A percentile compares a stretch with the other conserved stretches of the same genome.
Conservation (phyloP, 305 asterid species). For the Fraxinus albicans region DNA sequence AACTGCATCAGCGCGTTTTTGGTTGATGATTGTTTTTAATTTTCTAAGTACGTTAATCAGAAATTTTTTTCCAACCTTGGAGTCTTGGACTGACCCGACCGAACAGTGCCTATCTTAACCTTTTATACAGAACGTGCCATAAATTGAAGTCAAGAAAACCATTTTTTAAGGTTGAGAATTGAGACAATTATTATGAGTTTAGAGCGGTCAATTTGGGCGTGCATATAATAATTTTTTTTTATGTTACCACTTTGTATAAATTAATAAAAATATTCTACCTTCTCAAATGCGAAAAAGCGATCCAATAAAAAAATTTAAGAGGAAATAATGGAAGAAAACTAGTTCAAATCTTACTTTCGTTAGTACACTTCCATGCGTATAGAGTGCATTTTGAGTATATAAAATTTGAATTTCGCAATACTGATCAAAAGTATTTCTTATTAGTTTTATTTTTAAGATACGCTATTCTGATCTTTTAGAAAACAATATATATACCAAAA, state of each 20-base stretch:
- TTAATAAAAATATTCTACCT: background rate
- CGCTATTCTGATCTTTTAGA: background rate
- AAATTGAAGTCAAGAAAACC: background rate
- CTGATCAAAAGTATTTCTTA: background rate
- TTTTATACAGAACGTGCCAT: background rate
- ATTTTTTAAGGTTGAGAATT: background rate
- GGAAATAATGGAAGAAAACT: background rate
- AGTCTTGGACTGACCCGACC: background rate
- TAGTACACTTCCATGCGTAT: background rate
- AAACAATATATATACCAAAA: background rate
- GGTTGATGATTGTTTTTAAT: background rate
- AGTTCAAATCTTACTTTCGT: background rate
- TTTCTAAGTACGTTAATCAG: background rate
- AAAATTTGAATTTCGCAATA: background rate
- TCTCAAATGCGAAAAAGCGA: background rate
- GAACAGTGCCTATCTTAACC: background rate
- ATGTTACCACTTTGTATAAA: background rate
- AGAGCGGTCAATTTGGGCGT: background rate
- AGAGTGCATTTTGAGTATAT: background rate
- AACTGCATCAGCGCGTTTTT: conserved; percentile 3
- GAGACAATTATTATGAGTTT: background rate
- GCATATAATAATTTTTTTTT: background rate
- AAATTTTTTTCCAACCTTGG: background rate
- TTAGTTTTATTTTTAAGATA: too few relatives aligned
- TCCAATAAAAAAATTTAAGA: background rate